Base-by-base conservation (phyloP, 331 rosid species). In the Phaseolus coccineus region DNA sequence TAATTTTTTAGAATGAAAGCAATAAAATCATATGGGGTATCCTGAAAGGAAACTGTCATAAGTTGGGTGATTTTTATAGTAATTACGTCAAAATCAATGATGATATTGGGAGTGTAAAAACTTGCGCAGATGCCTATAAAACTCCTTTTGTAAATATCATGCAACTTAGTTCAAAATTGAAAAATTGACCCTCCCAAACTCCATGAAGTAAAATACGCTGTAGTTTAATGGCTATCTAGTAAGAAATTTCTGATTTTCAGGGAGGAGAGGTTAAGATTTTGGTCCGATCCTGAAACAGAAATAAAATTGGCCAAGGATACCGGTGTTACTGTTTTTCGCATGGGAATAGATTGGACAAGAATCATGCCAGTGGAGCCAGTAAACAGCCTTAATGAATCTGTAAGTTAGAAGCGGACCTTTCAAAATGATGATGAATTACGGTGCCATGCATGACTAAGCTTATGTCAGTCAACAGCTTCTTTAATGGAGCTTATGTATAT, bases 241-340 rank as follows among this genome's bases (percentile, higher is more conserved):
- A 2, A 10, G 27, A 39, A 71, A 71, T 86, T 65, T 71, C 85
- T 87, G 78, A 73, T 86, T 87, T 78, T 80, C 92, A 95, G 99
- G 86, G 91, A 91, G 87, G 96, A 93, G 88, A 93, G 99, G 85
- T 82, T 95, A 80, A 91, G 89, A 90, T 95, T 95, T 93, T 95
- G 99, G 99, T 90, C 99, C 52, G 98, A 95, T 84, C 99, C 99
- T 80, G 99, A 95, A 87, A 87, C 87, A 74, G 98, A 95, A 82
- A 81, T 95, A 67, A 89, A 90, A 47, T 80, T 93, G 85, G 97
- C 98, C 58, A 93, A 95, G 78, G 89, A 81, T 80, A 93, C 99
- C n/a, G 99, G 99, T 28, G 65, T 88, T 61, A 83, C 87, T 64
- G 96, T 95, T 77, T 95, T 95, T 63, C 90, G 99, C 50, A 91